A percentile compares a stretch with the other conserved stretches of the same genome.
Evolutionary conservation across 2,329 filamentous ascomycete species (phyloP).

Genomic region (Fusarium xylarioides): DNA sequence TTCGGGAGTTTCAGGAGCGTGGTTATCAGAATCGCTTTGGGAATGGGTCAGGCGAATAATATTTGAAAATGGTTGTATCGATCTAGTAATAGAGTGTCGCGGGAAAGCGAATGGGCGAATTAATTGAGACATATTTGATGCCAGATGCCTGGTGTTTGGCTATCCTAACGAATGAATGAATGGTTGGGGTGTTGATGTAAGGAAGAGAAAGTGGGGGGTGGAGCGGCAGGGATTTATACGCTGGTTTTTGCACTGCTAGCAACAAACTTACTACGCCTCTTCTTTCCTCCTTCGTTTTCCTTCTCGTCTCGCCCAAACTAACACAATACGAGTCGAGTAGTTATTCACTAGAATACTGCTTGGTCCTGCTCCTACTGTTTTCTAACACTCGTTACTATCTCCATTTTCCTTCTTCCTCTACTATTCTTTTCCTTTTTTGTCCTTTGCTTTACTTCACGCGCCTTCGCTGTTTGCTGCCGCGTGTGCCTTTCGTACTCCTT

Average conservation of each 20-base stretch:
- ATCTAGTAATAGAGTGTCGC: too few species aligned
- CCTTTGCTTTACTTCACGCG: slow-evolving; percentile 1
- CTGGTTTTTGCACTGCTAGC: not conserved
- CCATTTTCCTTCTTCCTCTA: not conserved
- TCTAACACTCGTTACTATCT: slow-evolving; percentile 28
- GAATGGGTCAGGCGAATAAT: too few species aligned
- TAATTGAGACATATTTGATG: too few species aligned
- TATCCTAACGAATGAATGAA: too few species aligned
- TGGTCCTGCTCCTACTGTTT: slow-evolving; percentile 13
- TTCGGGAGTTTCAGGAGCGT: too few species aligned
- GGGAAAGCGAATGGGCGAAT: too few species aligned
- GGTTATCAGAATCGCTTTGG: too few species aligned
- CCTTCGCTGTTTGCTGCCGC: slow-evolving; percentile 21
- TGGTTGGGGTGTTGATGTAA: too few species aligned
- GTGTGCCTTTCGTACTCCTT: slow-evolving; percentile 25
- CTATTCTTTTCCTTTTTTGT: not conserved
- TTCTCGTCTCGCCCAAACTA: slow-evolving; percentile 16
- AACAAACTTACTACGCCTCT: slow-evolving; percentile 1
- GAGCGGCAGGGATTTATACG: too few species aligned
- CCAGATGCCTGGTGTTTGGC: too few species aligned
- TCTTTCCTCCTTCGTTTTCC: slow-evolving; percentile 26
- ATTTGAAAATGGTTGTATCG: too few species aligned
- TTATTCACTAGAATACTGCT: slow-evolving; percentile 21
- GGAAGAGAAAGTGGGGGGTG: too few species aligned
- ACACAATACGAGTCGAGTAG: slow-evolving; percentile 13